Evolutionary conservation across 2,329 filamentous ascomycete genomes (phyloP), one percentile per base, ranked within the genome.

Genomic region (Penicillium palitans): DNA sequence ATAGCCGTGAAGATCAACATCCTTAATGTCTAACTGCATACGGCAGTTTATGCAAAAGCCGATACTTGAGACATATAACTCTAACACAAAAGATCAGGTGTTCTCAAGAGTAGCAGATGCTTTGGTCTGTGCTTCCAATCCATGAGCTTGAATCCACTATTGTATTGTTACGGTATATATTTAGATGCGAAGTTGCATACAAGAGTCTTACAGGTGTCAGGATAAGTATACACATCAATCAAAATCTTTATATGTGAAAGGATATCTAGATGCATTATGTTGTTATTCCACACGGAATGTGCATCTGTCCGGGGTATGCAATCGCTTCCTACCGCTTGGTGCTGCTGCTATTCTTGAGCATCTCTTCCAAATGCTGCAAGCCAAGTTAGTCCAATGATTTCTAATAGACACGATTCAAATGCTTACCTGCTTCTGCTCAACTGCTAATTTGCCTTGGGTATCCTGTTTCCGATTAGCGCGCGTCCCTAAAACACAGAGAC

Each of bases 351-450:
- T 62, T 72, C 66, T 73, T 74, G 21, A 75, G 68, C 70, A 76
- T 73, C 47, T 75, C 70, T 19, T 77, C 72, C 64, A 78, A 72
- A 66, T 77, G 75, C 74, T 77, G 49, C 15, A 19, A 27, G 13
- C 17, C 6, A 19, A 42, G 40, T 63, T 46, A 59, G 45, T 21
- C 8, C 9, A 17, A 35, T 0, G 1, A 21, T 19, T 15, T 40
- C 17, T 13, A 12, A 33, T 41, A 27, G 45, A 35, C 12, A 33
- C 4, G 19, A 19, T 13, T 29, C 10, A 31, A 27, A 19, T 37
- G 65, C 74, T 65, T 65, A 76, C 74, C 70, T 74, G 81, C 75
- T 88, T 87, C 73, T 93, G 87, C 69, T 96, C 92, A 85, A 77
- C 79, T 58, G 78, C 77, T 63, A 80, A 62, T 63, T 78, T 80